Base-by-base conservation (phyloP, 352 stramenopile species). In the Pythium phragmiticola region DNA sequence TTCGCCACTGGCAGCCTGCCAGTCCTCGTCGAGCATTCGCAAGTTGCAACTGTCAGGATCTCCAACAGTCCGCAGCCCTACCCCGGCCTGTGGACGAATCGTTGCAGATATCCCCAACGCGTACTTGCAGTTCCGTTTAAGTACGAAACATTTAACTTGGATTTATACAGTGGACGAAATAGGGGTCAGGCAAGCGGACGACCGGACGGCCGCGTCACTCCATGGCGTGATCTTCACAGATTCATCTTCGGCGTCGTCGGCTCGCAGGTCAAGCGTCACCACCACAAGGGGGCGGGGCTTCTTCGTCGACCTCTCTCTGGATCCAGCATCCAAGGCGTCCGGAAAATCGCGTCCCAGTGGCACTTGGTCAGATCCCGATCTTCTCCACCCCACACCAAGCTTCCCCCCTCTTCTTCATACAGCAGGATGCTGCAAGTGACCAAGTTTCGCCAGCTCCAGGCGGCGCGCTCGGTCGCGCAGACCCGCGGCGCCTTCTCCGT, bases 401-500 rank as follows among this genome's bases (percentile, higher is more conserved):
- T 52, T 56, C 46, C 62, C 13, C 7, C 13, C 12, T 53, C 41
- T 36, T 9, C 21, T 34, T 48, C 52, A 48, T 21, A 47, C 50
- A 41, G 46, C 65, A 75, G 12, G 4, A 89, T 87, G 77, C 78
- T 87, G 74, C 80, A 82, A 78, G 74, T 69, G 48, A 77, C 80
- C 66, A 77, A 84, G 70, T 75, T 84, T 68, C 80, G 78, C 66
- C 69, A 76, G 58, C 68, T 84, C 57, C 74, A 83, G 57, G 72
- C 70, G 68, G 59, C 69, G 33, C 69, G 69, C 64, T 70, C 75
- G 48, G 42, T 63, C 54, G 64, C 63, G 46, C 65, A 64, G 57
- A 72, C 47, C 46, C 70, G 61, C 52, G 60, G 66, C 70, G 66
- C 75, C 2, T 66, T 73, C 52, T 63, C 69, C 39, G 66, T 75